Evolutionary conservation across 768 basidiomycete species (phyloP).

Genomic region (Mycena vitilis): DNA sequence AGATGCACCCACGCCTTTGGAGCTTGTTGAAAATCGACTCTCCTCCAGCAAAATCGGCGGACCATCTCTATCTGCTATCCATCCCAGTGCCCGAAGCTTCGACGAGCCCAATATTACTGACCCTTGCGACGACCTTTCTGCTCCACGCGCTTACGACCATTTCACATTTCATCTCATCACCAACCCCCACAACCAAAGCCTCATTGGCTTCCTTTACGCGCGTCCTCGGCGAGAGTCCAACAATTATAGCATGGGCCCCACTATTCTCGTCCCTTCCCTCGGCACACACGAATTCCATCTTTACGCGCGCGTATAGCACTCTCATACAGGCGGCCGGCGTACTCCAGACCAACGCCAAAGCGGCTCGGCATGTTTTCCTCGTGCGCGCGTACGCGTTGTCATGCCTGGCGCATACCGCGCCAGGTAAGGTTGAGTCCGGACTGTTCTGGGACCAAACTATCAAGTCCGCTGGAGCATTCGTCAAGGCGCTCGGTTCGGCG

Average conservation of each 20-base stretch:
- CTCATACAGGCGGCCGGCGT: constrained; percentile 54
- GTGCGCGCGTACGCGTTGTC: constrained; percentile 58
- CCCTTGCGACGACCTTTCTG: constrained; percentile 70
- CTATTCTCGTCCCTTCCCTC: constrained; percentile 53
- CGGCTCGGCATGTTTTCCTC: constrained; percentile 50
- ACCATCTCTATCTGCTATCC: constrained; percentile 50
- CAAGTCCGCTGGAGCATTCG: constrained; percentile 60
- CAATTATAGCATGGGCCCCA: constrained; percentile 67
- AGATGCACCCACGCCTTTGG: constrained; percentile 59
- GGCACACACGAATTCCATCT: constrained; percentile 67
- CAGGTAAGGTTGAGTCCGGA: constrained; percentile 59
- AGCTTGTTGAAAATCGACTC: constrained; percentile 42
- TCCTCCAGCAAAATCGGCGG: constrained; percentile 15
- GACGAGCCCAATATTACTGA: constrained; percentile 53
- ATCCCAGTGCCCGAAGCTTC: constrained; percentile 55
- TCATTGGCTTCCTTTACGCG: constrained; percentile 42
- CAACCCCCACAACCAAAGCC: constrained; percentile 31
- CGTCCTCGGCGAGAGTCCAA: constrained; percentile 45
- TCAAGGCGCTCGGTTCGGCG: constrained; percentile 47
- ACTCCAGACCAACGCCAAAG: constrained; percentile 39
- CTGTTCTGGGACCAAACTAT: constrained; percentile 79
- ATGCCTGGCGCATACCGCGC: constrained; percentile 59
- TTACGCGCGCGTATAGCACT: constrained; percentile 69
- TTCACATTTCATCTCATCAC: constrained; percentile 41
- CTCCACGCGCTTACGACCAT: constrained; percentile 61